Base-by-base conservation (phyloP, 2,329 filamentous ascomycete genomes). In the Aspergillus cejpii region DNA sequence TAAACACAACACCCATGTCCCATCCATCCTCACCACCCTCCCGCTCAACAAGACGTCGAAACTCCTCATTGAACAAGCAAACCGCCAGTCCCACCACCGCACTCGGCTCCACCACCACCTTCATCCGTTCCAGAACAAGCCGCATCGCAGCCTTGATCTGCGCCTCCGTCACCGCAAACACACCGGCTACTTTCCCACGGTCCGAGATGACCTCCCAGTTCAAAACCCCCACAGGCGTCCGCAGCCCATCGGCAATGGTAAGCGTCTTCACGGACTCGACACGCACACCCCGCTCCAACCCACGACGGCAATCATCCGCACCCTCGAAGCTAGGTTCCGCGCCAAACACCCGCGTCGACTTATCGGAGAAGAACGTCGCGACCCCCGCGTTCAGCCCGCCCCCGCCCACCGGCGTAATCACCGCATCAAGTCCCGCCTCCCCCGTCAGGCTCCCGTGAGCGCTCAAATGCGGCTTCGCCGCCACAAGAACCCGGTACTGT, bases 51-150 rank as follows among this genome's bases (percentile, higher is more conserved):
- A 84, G 66, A 10, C 60, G 63, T 46, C 87, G 72, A 51, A 96
- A 96, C 3, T 89, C 87, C 67, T 94, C 87, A 63, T 95, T 85
- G 53, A 80, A 96, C 54, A 97, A 69, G 41, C 82, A 83, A 6
- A 87, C 85, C 0, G 91, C 92, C 48, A 97, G 65, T 1, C 81
- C 80, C n/a, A 96, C 90, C 2, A 83, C 88, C 0, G 85, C 80
- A 66, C 84, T 90, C 17, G 91, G 91, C 74, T 97, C 91, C 10
- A 96, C 81, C 17, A 96, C 81, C 37, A 94, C 71, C 78, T 97
- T 96, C 75, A 92, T 81, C 46, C 90, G 73, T 77, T 97, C 91
- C 50, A 90, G 71, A 26, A 94, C 84, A 50, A 97, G 67, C 49
- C 77, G 71, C 78, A 95, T 77, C 10, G 90, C 85, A 17, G 73